These are phyloP conservation scores for Trichoderma asperellum DNA, from an alignment of 2,329 filamentous ascomycete genomes.

Conservation along the genomic window DNA sequence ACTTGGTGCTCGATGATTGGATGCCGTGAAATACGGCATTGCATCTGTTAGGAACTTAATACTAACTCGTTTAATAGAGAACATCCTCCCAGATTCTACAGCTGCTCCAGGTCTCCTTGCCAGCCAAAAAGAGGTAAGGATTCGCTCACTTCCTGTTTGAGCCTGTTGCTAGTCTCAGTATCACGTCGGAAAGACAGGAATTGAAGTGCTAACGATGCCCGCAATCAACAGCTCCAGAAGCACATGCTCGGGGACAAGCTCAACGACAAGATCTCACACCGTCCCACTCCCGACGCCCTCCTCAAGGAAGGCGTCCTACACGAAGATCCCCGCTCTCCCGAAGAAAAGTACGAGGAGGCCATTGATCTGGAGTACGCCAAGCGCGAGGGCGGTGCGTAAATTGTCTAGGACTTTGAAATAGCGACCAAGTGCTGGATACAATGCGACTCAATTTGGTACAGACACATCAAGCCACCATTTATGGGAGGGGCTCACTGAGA, in stretches of 20 bases:
- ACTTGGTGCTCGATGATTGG: too few relatives aligned
- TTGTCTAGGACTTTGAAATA: background rate
- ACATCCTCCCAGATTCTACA: slow-evolving; percentile 80
- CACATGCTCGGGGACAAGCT: slow-evolving; percentile 86
- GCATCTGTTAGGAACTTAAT: background rate
- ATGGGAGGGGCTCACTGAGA: background rate
- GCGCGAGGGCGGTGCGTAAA: slow-evolving; percentile 63
- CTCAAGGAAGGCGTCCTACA: slow-evolving; percentile 79
- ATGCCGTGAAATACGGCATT: background rate
- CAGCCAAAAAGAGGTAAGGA: slow-evolving; percentile 70
- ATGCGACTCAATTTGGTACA: background rate
- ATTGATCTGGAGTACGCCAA: slow-evolving; percentile 68
- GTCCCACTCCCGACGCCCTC: slow-evolving; percentile 75
- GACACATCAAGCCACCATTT: background rate
- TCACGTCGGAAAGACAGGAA: background rate
- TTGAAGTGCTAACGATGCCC: background rate
- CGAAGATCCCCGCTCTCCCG: slow-evolving; percentile 64
- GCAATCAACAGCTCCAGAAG: slow-evolving; percentile 65
- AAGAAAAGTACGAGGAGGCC: slow-evolving; percentile 62
- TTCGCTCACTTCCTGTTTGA: background rate
- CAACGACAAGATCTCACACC: slow-evolving; percentile 81
- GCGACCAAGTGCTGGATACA: background rate
- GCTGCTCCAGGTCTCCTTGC: slow-evolving; percentile 80
- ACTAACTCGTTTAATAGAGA: slow-evolving; percentile 57
- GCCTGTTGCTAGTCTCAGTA: background rate